Conservation (phyloP, 73 alveolate genomes). For the Paramecium pentaurelia region DNA sequence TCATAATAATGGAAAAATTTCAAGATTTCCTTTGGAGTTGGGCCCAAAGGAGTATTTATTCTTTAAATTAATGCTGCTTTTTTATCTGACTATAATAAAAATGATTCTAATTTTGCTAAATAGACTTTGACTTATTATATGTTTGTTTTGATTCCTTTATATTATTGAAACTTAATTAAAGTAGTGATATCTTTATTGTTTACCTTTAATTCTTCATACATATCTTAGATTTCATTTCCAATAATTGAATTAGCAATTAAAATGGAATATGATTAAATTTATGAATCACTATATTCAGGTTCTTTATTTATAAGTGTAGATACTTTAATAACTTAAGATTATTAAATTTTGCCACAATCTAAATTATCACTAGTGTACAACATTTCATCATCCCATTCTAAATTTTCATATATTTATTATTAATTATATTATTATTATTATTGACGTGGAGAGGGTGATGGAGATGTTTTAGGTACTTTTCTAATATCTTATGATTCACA, state of each 20-base stretch:
- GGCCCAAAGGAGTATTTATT: constrained; percentile 21
- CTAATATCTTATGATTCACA: constrained; percentile 29
- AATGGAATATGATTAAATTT: constrained; percentile 5
- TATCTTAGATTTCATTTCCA: constrained; percentile 4
- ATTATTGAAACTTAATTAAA: not conserved
- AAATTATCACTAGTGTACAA: constrained; percentile 10
- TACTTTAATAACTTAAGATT: constrained; percentile 1
- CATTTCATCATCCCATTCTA: constrained; percentile 56
- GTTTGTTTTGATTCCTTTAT: constrained; percentile 1
- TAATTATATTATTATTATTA: not conserved
- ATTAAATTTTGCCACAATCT: not conserved
- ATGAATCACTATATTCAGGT: not conserved
- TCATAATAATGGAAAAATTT: constrained; percentile 10
- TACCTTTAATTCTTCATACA: not conserved
- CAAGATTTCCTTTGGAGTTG: constrained; percentile 12
- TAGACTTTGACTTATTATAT: not conserved
- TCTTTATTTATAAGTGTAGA: constrained; percentile 10
- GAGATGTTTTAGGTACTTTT: constrained; percentile 19
- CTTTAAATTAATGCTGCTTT: not conserved
- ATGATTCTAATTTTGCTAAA: not conserved
- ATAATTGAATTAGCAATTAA: constrained; percentile 2
- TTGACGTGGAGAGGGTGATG: constrained; percentile 30
- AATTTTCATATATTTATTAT: not conserved
- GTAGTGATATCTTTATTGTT: not conserved
- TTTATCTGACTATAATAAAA: not conserved